phyloP scores from a whole-genome alignment of 2,329 filamentous ascomycete genomes.

The Aspergillus fischeri region DNA sequence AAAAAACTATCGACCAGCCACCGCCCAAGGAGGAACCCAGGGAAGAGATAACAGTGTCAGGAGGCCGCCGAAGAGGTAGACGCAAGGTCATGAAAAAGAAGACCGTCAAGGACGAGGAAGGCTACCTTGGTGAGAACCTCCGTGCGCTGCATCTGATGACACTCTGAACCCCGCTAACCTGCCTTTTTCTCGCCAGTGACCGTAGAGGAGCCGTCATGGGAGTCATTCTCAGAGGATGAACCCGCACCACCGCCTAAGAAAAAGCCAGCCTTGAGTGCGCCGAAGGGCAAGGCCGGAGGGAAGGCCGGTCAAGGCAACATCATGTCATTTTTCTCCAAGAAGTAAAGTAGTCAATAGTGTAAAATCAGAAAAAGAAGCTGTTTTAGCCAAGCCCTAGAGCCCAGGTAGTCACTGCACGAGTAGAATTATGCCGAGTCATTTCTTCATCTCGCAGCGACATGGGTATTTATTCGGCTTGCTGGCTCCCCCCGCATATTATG shows the following conservation, averaged over 20 bases:
- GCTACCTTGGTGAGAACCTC: conserved; percentile 69
- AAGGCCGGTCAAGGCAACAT: conserved; percentile 68
- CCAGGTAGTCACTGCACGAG: neutral
- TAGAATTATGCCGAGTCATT: neutral
- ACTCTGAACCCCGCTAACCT: conserved; percentile 1
- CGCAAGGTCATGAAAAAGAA: conserved; percentile 83
- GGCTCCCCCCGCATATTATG: neutral
- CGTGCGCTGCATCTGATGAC: neutral
- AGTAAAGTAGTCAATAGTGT: conserved; percentile 39
- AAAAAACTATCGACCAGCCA: conserved; percentile 34
- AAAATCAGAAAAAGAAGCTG: neutral
- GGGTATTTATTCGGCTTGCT: neutral
- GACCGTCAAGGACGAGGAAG: conserved; percentile 80
- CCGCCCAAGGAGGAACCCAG: conserved; percentile 45
- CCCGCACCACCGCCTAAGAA: conserved; percentile 49
- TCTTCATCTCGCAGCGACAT: neutral
- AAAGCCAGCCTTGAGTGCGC: conserved; percentile 39
- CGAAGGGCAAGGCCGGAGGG: conserved; percentile 52
- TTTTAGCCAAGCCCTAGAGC: neutral
- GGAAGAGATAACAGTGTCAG: conserved; percentile 50
- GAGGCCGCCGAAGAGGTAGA: conserved; percentile 69
- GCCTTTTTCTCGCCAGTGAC: conserved; percentile 59
- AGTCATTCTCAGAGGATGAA: conserved; percentile 91
- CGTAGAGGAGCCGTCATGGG: conserved; percentile 78
- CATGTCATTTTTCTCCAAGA: conserved; percentile 89